Conservation (phyloP, 2,329 filamentous ascomycete species). For the Cercospora sesami region DNA sequence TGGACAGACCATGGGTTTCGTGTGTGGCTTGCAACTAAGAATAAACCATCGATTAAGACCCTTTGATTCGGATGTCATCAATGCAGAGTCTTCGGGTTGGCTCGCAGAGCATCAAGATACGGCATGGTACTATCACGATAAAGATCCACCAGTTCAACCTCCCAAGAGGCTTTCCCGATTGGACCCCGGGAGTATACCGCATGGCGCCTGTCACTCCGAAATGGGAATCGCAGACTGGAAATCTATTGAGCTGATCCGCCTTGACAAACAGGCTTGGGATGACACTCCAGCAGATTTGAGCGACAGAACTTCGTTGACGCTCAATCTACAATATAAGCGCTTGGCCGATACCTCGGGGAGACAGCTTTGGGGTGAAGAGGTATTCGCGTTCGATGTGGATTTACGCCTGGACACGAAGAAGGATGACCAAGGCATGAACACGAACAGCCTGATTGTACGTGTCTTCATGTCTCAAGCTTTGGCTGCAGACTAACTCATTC, state of each 20-base stretch:
- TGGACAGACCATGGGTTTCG: too few relatives aligned
- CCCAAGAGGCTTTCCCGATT: background rate
- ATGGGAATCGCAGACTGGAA: background rate
- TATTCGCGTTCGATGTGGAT: background rate
- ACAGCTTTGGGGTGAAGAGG: background rate
- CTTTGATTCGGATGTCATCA: too few relatives aligned
- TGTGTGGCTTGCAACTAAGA: too few relatives aligned
- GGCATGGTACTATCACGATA: too few relatives aligned
- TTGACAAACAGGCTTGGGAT: background rate
- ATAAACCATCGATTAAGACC: too few relatives aligned
- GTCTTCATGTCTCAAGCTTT: too few relatives aligned
- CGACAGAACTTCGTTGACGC: background rate
- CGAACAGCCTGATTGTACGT: background rate
- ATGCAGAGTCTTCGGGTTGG: too few relatives aligned
- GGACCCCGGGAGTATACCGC: background rate
- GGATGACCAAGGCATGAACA: background rate
- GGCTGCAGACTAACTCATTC: too few relatives aligned
- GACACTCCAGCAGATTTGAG: background rate
- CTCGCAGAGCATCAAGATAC: too few relatives aligned
- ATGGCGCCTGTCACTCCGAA: background rate
- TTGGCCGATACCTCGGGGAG: background rate
- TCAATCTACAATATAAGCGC: background rate
- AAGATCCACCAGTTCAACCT: too few relatives aligned
- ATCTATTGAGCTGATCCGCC: background rate
- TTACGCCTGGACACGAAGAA: background rate